Evolutionary conservation across 2,329 filamentous ascomycete species (phyloP).

Genomic region (Neonectria magnoliae): DNA sequence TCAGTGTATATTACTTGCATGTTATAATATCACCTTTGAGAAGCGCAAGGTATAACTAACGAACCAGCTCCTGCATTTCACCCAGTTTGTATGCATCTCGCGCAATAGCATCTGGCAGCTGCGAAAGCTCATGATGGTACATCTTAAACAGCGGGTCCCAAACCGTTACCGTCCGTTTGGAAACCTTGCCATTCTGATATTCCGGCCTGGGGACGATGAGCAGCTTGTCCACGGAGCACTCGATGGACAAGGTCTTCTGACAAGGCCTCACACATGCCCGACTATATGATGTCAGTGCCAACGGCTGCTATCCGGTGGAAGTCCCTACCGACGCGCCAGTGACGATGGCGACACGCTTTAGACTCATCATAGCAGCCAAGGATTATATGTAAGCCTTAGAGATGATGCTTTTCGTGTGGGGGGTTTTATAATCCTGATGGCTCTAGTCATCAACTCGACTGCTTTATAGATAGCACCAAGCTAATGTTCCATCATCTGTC

Average conservation of each 20-base stretch:
- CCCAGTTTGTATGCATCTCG: not conserved
- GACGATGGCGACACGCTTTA: conserved; percentile 30
- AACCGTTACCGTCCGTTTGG: conserved; percentile 55
- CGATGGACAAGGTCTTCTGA: conserved; percentile 48
- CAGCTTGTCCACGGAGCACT: conserved; percentile 54
- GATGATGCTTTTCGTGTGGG: not conserved
- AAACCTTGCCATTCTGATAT: conserved; percentile 53
- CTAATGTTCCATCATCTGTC: too few species aligned
- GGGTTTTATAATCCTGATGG: not conserved
- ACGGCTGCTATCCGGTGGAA: too few species aligned
- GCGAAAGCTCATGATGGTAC: conserved; percentile 55
- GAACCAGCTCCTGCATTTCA: not conserved
- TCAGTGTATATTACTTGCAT: not conserved
- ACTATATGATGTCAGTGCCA: conserved; percentile 43
- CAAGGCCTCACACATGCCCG: conserved; percentile 58
- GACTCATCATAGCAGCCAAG: not conserved
- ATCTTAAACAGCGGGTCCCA: conserved; percentile 60
- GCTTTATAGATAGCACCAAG: not conserved
- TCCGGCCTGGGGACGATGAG: conserved; percentile 37
- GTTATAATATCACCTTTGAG: not conserved
- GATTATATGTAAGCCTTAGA: not conserved
- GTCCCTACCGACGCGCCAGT: conserved; percentile 29
- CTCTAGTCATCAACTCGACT: not conserved
- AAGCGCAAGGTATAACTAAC: not conserved
- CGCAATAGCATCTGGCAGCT: conserved; percentile 48